phyloP scores from a whole-genome alignment of 495 filamentous ascomycete genomes.

The Hypoxylon fuscum region DNA sequence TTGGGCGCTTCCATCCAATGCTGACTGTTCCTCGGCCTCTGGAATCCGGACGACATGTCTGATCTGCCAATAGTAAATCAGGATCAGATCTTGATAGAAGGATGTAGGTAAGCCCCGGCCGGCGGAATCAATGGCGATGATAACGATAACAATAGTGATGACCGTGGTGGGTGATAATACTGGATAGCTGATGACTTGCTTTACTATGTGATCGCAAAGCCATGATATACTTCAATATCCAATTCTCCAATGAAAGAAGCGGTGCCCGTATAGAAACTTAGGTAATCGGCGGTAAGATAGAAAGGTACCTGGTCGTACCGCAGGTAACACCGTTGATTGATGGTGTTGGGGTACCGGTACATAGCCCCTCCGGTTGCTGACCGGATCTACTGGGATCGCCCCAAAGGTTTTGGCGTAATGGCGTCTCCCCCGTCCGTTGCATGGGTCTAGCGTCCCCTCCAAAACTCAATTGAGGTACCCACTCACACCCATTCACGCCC shows the following conservation, averaged over 20 bases:
- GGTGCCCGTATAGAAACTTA: background rate
- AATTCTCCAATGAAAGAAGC: background rate
- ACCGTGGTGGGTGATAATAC: background rate
- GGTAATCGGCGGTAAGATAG: background rate
- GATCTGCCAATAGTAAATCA: constrained; percentile 23
- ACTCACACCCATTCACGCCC: constrained; percentile 19
- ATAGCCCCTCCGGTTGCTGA: constrained; percentile 23
- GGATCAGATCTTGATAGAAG: constrained; percentile 8
- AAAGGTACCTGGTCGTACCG: constrained; percentile 10
- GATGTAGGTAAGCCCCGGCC: constrained; percentile 21
- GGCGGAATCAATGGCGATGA: constrained; percentile 5
- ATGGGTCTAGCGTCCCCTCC: constrained; percentile 32
- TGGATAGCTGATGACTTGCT: constrained; percentile 6
- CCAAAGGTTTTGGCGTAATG: constrained; percentile 39
- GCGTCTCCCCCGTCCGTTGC: constrained; percentile 20
- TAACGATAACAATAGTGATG: too few species aligned
- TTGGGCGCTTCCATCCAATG: constrained; percentile 14
- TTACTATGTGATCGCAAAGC: background rate
- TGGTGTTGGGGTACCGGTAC: constrained; percentile 43
- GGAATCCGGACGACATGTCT: constrained; percentile 21
- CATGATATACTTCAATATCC: constrained; percentile 18
- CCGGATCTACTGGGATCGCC: constrained; percentile 24
- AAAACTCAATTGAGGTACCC: constrained; percentile 33
- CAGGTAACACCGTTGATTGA: constrained; percentile 12
- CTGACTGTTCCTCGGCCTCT: constrained; percentile 22